Conservation (phyloP, 2,329 filamentous ascomycete species). For the Epichloe gansuensis region DNA sequence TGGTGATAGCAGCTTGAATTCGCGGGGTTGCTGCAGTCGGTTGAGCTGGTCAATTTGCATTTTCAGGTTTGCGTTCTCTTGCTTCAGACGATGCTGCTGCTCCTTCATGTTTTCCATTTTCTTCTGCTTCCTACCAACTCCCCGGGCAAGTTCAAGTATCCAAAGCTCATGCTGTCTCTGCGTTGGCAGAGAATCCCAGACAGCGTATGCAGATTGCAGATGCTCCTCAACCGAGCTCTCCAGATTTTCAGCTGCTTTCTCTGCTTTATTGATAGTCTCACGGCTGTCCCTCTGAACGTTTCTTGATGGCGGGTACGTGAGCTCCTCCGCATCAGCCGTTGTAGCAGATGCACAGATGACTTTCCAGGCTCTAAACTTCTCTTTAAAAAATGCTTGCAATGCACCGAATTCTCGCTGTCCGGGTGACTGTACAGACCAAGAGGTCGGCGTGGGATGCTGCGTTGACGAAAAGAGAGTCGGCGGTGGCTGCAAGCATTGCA, state of each 20-base stretch:
- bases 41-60: conserved; percentile 46
- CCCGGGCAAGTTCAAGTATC: conserved; percentile 48
- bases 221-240: conserved; percentile 62
- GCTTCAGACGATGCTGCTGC: conserved; percentile 35
- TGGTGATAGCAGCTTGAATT: conserved; percentile 42
- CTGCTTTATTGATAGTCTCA: conserved; percentile 34
- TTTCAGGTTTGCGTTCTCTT: conserved; percentile 45
- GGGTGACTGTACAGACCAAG: conserved; percentile 71
- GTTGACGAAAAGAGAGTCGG: conserved; percentile 72
- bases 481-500: conserved; percentile 69
- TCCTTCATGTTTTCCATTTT: conserved; percentile 39
- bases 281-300: conserved; percentile 28
- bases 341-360: conserved; percentile 37
- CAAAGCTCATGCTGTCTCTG: conserved; percentile 47
- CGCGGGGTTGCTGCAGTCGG: conserved; percentile 44
- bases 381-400: conserved; percentile 51
- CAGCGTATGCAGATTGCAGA: conserved; percentile 60
- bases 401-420: conserved; percentile 61
- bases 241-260: conserved; percentile 42
- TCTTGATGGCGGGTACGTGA: conserved; percentile 32
- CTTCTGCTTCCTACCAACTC: conserved; percentile 43
- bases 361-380: conserved; percentile 56
- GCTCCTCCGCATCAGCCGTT: conserved; percentile 36
- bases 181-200: conserved; percentile 55
- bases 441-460: conserved; percentile 63